Conservation (phyloP, 352 stramenopile genomes). For the Lagenidium giganteum region DNA sequence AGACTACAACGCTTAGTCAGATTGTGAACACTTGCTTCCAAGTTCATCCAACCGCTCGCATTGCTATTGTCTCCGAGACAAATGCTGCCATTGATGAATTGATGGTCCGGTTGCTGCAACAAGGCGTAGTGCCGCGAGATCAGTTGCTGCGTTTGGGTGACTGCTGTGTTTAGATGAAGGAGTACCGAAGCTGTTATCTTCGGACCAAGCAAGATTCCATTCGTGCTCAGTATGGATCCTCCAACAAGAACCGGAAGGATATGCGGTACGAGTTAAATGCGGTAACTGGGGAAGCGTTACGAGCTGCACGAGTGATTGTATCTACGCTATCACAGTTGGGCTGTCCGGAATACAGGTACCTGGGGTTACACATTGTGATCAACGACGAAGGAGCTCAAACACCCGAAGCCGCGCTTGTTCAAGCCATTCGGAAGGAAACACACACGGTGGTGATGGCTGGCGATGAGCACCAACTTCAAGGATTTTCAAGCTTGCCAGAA, state of each 20-base stretch:
- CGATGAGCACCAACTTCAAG: too few relatives aligned
- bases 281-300: too few relatives aligned
- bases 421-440: too few relatives aligned
- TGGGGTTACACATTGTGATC: slow-evolving; percentile 1
- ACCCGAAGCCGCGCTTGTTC: too few relatives aligned
- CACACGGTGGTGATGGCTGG: too few relatives aligned
- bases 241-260: neutral
- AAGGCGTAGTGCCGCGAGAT: neutral
- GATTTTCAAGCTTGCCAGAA: too few relatives aligned
- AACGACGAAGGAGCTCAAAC: slow-evolving; percentile 6
- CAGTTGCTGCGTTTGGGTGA: neutral
- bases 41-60: neutral
- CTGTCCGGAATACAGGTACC: neutral
- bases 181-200: neutral
- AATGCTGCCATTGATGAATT: slow-evolving; percentile 9
- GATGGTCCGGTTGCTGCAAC: neutral
- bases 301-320: neutral
- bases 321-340: neutral
- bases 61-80: slow-evolving; percentile 3
- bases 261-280: neutral
- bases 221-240: too few relatives aligned
- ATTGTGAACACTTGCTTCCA: neutral
- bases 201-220: too few relatives aligned
- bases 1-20: neutral
- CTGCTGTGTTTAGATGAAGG: neutral